Evolutionary conservation across 306 rosid genomes (phyloP).

Genomic region (Hippophae tibetana): DNA sequence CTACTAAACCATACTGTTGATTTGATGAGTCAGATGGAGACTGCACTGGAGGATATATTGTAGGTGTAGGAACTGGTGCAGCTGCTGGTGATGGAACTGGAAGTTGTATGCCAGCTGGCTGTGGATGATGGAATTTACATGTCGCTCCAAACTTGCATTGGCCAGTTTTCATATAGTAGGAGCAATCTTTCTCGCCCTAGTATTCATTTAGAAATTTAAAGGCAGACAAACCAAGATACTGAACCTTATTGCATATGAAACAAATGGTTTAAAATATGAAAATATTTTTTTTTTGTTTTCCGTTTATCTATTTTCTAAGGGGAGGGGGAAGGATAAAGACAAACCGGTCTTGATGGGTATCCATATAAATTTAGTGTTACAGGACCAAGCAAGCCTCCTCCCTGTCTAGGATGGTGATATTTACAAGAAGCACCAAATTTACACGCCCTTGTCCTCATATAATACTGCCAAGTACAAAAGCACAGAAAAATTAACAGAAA

Average conservation of each 20-base stretch:
- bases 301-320: no score
- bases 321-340: not conserved
- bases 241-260: constrained; percentile 7
- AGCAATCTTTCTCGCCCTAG: constrained; percentile 95
- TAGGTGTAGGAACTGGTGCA: constrained; percentile 26
- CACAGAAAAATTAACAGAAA: constrained; percentile 20
- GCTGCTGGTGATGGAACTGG: constrained; percentile 53
- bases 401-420: constrained; percentile 83
- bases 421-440: constrained; percentile 83
- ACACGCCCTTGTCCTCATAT: constrained; percentile 72
- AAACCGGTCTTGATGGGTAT: constrained; percentile 39
- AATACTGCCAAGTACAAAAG: constrained; percentile 52
- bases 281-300: not conserved
- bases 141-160: constrained; percentile 89
- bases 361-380: constrained; percentile 53
- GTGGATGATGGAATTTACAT: constrained; percentile 96
- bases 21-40: constrained; percentile 67
- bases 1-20: constrained; percentile 64
- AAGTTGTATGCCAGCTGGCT: constrained; percentile 50
- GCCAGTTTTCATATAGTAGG: constrained; percentile 91
- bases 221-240: not conserved
- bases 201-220: constrained; percentile 15
- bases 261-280: constrained; percentile 13
- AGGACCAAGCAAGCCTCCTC: constrained; percentile 38
- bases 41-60: constrained; percentile 56